Evolutionary conservation across 2,329 filamentous ascomycete species (phyloP), one percentile per base, ranked within the genome.

Genomic region (Parafenestella ontariensis): DNA sequence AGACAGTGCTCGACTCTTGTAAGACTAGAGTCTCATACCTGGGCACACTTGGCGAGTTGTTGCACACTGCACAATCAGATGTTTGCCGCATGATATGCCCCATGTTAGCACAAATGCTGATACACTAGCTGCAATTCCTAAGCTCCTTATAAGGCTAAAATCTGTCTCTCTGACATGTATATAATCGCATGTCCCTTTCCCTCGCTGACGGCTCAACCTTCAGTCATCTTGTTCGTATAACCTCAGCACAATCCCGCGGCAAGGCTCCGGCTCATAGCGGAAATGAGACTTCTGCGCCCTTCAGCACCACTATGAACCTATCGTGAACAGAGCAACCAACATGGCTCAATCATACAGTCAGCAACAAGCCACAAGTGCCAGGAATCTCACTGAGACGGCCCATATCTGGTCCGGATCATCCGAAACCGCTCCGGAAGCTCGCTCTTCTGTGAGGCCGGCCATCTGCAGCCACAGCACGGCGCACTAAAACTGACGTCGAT

Each of bases 401-500:
- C 59, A 56, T 42, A 42, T 56, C 60, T 62, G 26, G 64, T 64
- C 64, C 63, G 63, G 54, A 58, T 51, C 20, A 52, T 44, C 48
- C 50, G 50, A 46, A 28, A 33, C 48, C 50, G 47, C 34, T 42
- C 39, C 56, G 51, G 55, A 48, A 50, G 39, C 44, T 54, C 55
- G 63, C 54, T 53, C 33, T 58, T 59, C n/a, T 45, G 55, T 45
- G 45, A 60, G 40, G 53, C 61, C 59, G 40, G 51, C 59, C 59
- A 56, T 52, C 29, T 28, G 52, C 61, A 59, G 47, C 56, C 48
- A 56, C 39, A 26, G 23, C 29, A n/a, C 18, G n/a, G 31, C 29
- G 37, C 59, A 57, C 59, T 62, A 63, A 63, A n/a, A 46, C 52
- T 64, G 63, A 67, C 65, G 64, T 66, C 62, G 64, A 61, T 65